Base-by-base conservation (phyloP, 1,284 basidiomycete species). In the Rhizoctonia solani region DNA sequence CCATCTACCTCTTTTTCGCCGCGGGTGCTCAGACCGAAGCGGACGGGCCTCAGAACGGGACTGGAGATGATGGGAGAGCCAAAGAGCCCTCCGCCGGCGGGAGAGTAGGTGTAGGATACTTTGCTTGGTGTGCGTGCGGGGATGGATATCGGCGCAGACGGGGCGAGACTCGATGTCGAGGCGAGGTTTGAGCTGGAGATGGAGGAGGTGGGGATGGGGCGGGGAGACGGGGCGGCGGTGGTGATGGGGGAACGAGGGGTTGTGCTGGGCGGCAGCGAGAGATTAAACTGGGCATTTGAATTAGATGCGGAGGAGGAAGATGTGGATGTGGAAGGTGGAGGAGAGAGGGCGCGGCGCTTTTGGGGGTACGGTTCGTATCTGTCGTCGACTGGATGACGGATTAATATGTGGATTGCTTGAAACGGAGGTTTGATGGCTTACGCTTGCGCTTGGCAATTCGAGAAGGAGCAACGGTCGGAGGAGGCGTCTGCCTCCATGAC, bases 311-410 rank as follows among this genome's bases (percentile, higher is more conserved):
- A 69, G 2, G 61, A 55, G 23, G 68, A 67, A 27, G 47, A 30
- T 29, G 68, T 53, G 19, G n/a, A n/a, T n/a, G n/a, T 8, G 37
- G 37, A 8, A 39, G 37, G 16, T 70, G 47, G 21, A 68, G 65
- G 27, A 66, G 70, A 66, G 66, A 69, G 19, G 52, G 70, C 32
- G 66, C 70, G 11, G 32, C 70, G 68, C 49, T 71, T 71, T 25
- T 46, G 44, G 3, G 70, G 69, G 32, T 71, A 71, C 27, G 70
- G 70, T 13, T 71, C 70, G 61, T 69, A 71, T n/a, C 70, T 46
- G 25, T 71, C 70, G 8, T 71, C 70, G 34, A 67, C 68, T 66
- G 52, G 8, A n/a, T 41, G 11, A 32, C 23, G 25, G 29, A 37
- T 14, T 9, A 14, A 30, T 53, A 5, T 56, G 49, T 46, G 41